These are phyloP conservation scores for Tanacetum coccineum DNA, from an alignment of 129 eudicot genomes.

Conservation along the genomic window DNA sequence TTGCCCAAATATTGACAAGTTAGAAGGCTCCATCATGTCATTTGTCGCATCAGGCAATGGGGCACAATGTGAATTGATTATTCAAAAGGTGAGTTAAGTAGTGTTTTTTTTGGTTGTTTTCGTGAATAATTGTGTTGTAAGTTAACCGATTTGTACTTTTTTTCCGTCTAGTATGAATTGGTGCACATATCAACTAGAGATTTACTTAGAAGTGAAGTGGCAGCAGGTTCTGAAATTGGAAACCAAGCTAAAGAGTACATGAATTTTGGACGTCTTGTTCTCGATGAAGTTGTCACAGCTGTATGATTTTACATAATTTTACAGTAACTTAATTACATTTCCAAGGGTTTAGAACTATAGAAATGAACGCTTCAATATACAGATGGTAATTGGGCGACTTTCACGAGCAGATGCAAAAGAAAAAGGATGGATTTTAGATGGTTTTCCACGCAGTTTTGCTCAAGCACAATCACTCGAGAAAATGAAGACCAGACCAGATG, in stretches of 20 bases:
- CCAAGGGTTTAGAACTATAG: not conserved
- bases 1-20: too few relatives aligned
- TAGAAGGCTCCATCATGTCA: too few relatives aligned
- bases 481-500: conserved; percentile 77
- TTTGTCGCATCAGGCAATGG: too few relatives aligned
- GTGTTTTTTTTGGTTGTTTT: too few relatives aligned
- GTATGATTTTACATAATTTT: conserved; percentile 39
- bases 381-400: conserved; percentile 87
- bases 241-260: conserved; percentile 91
- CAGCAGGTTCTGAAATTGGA: conserved; percentile 93
- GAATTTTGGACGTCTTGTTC: conserved; percentile 86
- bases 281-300: conserved; percentile 87
- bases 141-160: too few relatives aligned
- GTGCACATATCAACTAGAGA: conserved; percentile 99
- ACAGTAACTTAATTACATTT: not conserved
- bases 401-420: conserved; percentile 75
- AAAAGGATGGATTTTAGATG: conserved; percentile 97
- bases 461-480: conserved; percentile 90
- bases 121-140: too few relatives aligned
- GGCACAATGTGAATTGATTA: too few relatives aligned
- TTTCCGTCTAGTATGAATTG: conserved; percentile 66
- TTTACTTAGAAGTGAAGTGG: conserved; percentile 89
- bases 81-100: too few relatives aligned
- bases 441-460: conserved; percentile 77
- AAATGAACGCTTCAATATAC: conserved; percentile 17